Conservation (phyloP, 176 grass and related monocot species). For the Bolboschoenus planiculmis region DNA sequence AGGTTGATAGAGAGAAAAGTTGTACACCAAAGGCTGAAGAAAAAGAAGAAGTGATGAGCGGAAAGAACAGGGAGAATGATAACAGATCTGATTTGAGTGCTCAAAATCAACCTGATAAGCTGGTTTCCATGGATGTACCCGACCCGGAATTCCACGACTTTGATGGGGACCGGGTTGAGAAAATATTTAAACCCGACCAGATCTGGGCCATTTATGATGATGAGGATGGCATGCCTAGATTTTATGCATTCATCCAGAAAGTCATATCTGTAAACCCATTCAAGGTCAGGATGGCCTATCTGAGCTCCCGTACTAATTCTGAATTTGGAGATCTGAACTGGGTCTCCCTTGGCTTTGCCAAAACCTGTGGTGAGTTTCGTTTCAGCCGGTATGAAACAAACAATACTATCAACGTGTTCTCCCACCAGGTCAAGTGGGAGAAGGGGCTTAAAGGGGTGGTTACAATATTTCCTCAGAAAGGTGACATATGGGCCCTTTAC, state of each 20-base stretch:
- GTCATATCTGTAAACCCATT: slow-evolving; percentile 77
- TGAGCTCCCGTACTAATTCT: slow-evolving; percentile 64
- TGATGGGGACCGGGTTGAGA: slow-evolving; percentile 84
- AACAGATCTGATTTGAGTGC: not conserved
- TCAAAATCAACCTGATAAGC: slow-evolving; percentile 20
- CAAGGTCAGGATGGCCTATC: slow-evolving; percentile 74
- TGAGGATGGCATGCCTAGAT: slow-evolving; percentile 95
- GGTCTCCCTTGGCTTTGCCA: slow-evolving; percentile 69
- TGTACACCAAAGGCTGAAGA: slow-evolving; percentile 35
- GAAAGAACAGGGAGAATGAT: slow-evolving; percentile 20
- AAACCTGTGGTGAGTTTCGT: slow-evolving; percentile 91
- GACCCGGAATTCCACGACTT: slow-evolving; percentile 96
- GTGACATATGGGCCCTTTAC: slow-evolving; percentile 90
- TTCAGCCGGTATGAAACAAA: slow-evolving; percentile 57
- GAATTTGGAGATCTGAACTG: slow-evolving; percentile 74
- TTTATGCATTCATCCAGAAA: slow-evolving; percentile 91
- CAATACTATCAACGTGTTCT: slow-evolving; percentile 86
- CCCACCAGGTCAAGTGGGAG: slow-evolving; percentile 85
- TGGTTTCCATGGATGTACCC: slow-evolving; percentile 78
- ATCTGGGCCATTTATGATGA: slow-evolving; percentile 93
- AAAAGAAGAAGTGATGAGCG: slow-evolving; percentile 5
- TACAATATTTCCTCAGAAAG: slow-evolving; percentile 79
- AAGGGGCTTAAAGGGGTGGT: slow-evolving; percentile 73
- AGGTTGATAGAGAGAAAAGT: slow-evolving; percentile 15
- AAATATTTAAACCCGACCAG: slow-evolving; percentile 70